Base-by-base conservation (phyloP, 176 grass and related monocot genomes). In the Aegilops tauschii region DNA sequence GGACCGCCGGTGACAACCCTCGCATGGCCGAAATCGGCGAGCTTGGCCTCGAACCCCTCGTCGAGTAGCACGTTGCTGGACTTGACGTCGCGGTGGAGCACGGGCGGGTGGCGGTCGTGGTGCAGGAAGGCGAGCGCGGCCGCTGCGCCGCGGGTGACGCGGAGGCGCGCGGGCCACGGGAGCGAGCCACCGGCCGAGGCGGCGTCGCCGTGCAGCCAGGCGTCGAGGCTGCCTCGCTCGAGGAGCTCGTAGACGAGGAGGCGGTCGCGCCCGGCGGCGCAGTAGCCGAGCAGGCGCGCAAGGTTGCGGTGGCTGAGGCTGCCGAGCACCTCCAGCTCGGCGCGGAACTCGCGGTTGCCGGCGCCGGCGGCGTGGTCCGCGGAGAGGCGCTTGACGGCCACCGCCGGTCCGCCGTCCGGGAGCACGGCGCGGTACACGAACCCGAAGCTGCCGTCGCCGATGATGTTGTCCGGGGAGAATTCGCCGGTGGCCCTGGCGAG, bases 241-340 rank as follows among this genome's bases (percentile, higher is more conserved):
- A 95, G 70, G 78, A 93, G 92, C 93, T 98, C 96, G 90, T 98
- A 98, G 63, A 98, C 93, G 70, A 98, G 90, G 12, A 98, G 78
- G 3, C 93, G 83, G 82, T 98, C 96, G 71, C 73, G 50, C 54
- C 86, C 93, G 42, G 91, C 80, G 66, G 84, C 85, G 78, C 93
- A 98, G 92, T 89, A 98, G 5, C 93, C 96, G 5, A 98, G 83
- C 21, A 98, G 83, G 49, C 91, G 93, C 16, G 86, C 80, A 2
- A 98, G 90, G 85, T 98, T 92, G 29, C 88, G 85, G 88, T 98
- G 96, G 47, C 78, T 73, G 13, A 98, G 91, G 65, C 75, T 13
- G 62, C 96, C 93, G 17, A 98, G 96, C 73, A 92, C 94, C 37
- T 88, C 94, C 61, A 98, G 81, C 83, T 98, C 96, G 50, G 96